These are phyloP conservation scores for Fusarium sp. DNA, from an alignment of 2,329 filamentous ascomycete species.

Conservation along the genomic window DNA sequence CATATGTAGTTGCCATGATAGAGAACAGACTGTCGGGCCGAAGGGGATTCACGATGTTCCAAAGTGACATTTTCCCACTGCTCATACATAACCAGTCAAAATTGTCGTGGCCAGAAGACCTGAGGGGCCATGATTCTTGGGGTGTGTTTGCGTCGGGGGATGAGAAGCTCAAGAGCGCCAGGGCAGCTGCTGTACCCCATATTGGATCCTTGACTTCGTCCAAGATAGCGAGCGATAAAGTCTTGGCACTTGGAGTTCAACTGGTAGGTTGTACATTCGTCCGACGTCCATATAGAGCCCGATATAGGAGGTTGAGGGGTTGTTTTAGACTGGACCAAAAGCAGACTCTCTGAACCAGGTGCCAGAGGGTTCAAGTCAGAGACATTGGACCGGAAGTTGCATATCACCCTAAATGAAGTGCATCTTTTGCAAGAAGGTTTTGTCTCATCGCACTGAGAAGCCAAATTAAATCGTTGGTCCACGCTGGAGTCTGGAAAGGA, in stretches of 20 bases:
- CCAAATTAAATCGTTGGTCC: background rate
- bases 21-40: slow-evolving; percentile 52
- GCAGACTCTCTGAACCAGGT: slow-evolving; percentile 36
- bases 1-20: slow-evolving; percentile 50
- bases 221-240: slow-evolving; percentile 55
- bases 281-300: slow-evolving; percentile 51
- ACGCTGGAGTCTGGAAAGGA: background rate
- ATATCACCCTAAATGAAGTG: slow-evolving; percentile 56
- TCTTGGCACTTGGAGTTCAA: slow-evolving; percentile 55
- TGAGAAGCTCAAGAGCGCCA: slow-evolving; percentile 55
- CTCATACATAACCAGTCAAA: slow-evolving; percentile 52
- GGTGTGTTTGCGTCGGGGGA: slow-evolving; percentile 50
- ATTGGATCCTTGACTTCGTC: slow-evolving; percentile 56
- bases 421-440: slow-evolving; percentile 59
- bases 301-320: slow-evolving; percentile 41
- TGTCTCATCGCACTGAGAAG: slow-evolving; percentile 57
- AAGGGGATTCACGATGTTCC: slow-evolving; percentile 49
- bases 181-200: slow-evolving; percentile 58
- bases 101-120: slow-evolving; percentile 36
- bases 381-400: slow-evolving; percentile 54
- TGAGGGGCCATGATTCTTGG: slow-evolving; percentile 52
- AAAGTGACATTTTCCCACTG: slow-evolving; percentile 52
- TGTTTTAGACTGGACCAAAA: slow-evolving; percentile 28
- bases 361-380: slow-evolving; percentile 53
- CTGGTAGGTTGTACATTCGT: slow-evolving; percentile 48